Evolutionary conservation across 176 grass and related monocot species (phyloP), one percentile per base, ranked within the genome.

Genomic region (Panicum miliaceum): DNA sequence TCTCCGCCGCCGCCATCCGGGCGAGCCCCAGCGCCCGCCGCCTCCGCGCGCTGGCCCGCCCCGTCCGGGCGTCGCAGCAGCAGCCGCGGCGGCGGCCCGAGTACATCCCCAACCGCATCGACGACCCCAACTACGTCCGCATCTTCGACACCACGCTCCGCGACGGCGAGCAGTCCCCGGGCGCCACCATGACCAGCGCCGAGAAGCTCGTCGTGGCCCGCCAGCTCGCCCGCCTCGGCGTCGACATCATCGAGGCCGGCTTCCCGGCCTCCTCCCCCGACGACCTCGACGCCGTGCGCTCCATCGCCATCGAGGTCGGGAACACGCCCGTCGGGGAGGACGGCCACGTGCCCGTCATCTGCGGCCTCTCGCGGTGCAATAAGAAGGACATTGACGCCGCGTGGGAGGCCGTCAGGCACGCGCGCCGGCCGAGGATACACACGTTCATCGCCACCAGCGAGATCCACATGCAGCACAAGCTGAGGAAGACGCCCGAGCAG

Each of bases 391-490:
- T 95, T 1, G 92, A 93, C 41, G 92, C 96, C 18, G 95, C 96
- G 3, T 98, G 96, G 96, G 96, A 98, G 76, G 92, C 96, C 42
- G 96, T 98, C 51, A 86, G 91, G 4, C 91, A 93, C 61, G 95
- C 95, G 1, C 46, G 85, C 4, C 84, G 83, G 38, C 95, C 95
- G 6, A 78, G 91, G 59, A 89, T 94, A 36, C 92, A 96, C 26
- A 96, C 93, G 12, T 98, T 95, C 62, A 95, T 99, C 20, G 96
- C 96, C 22, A 96, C 96, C 22, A 99, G 96, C 77, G 96, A 96
- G 74, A 92, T 94, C 27, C 92, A 94, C 47, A 94, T 92, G 92
- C 89, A 87, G 77, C 92, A 92, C 63, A 94, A 94, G 87, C 81
- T 92, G 0, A 47, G 87, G 65, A 94, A 94, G 77, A 92, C 89